A percentile compares a stretch with the other conserved stretches of the same genome.
Conservation (phyloP, 306 rosid genomes). For the Cotoneaster glaucophyllus region DNA sequence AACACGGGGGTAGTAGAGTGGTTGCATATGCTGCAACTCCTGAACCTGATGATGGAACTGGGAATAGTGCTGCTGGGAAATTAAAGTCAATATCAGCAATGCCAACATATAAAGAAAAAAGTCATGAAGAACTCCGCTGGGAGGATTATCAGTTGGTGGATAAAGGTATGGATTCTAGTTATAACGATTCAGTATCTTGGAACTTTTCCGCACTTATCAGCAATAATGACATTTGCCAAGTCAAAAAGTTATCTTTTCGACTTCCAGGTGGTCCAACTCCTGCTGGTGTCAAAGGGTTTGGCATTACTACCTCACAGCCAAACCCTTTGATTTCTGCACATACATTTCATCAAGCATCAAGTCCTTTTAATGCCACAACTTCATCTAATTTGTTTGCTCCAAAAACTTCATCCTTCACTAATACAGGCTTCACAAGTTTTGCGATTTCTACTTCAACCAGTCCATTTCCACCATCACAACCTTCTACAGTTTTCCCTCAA, state of each 20-base stretch:
- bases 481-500: constrained; percentile 27
- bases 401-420: constrained; percentile 46
- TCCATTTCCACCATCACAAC: constrained; percentile 33
- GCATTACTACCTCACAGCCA: constrained; percentile 43
- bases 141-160: constrained; percentile 92
- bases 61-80: constrained; percentile 47
- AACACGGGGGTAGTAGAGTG: constrained; percentile 80
- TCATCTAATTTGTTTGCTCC: constrained; percentile 58
- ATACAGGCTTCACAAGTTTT: constrained; percentile 48
- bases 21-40: constrained; percentile 60
- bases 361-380: constrained; percentile 47
- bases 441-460: constrained; percentile 43
- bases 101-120: constrained; percentile 80
- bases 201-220: background rate
- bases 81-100: constrained; percentile 93
- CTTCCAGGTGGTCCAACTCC: constrained; percentile 75
- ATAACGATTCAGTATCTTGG: background rate
- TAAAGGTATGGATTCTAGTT: constrained; percentile 39
- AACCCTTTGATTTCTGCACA: constrained; percentile 46
- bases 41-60: constrained; percentile 51
- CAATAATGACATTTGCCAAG: background rate
- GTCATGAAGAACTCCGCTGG: constrained; percentile 97
- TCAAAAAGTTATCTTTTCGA: background rate
- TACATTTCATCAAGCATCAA: constrained; percentile 57
- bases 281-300: constrained; percentile 49